These are phyloP conservation scores for Agrostemma githago DNA, from an alignment of 148 eudicot genomes.

Conservation along the genomic window DNA sequence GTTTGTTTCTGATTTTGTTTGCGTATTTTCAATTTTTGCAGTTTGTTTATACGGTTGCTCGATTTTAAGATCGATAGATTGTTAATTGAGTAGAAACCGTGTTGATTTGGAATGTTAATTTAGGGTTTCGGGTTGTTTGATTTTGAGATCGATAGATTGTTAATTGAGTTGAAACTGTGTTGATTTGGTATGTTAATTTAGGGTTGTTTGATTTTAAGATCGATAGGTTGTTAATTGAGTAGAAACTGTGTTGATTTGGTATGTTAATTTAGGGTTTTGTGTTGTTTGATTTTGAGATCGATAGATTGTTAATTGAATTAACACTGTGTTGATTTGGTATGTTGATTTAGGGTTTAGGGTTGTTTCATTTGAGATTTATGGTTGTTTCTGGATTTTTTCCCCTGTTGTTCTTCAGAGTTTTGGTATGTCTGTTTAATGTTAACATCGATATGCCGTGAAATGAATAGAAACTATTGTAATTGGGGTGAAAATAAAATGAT, in stretches of 20 bases:
- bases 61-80: no score
- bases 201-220: not conserved
- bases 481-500: no score
- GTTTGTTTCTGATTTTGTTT: conserved; percentile 24
- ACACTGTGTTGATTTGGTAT: not conserved
- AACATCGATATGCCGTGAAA: no score
- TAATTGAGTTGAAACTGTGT: not conserved
- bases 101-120: not conserved
- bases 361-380: not conserved
- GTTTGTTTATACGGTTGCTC: no score
- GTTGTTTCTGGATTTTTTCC: no score
- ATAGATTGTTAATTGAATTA: not conserved
- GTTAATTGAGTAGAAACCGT: not conserved
- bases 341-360: not conserved
- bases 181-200: not conserved
- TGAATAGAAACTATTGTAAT: no score
- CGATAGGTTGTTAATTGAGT: no score
- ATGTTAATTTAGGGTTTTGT: not conserved
- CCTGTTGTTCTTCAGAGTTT: not conserved
- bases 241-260: no score
- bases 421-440: no score
- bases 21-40: not conserved
- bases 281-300: not conserved
- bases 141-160: not conserved
- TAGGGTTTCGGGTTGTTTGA: not conserved